Evolutionary conservation across 2,329 filamentous ascomycete species (phyloP), one percentile per base, ranked within the genome.

Genomic region (Curvularia hawaiiensis): DNA sequence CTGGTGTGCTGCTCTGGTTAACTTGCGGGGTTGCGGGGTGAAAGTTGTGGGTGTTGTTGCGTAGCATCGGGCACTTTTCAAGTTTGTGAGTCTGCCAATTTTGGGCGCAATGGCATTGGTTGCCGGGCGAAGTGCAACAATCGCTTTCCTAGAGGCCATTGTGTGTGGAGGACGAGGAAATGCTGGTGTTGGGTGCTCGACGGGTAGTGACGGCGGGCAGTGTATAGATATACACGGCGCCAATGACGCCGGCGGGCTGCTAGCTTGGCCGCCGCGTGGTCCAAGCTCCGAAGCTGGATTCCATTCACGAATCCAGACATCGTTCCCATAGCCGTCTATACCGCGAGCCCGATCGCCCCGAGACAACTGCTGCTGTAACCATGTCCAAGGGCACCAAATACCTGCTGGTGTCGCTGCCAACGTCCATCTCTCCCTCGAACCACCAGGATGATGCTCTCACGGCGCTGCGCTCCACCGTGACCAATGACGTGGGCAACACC

Each of bases 321-420:
- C 56, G 43, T 52, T 59, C 56, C 58, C 64, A 65, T 51, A 33
- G 55, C 59, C 56, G 56, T 49, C 58, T 48, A 63, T 62, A 61
- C 56, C 56, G 59, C 59, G 61, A 60, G 12, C 53, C 58, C 49
- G 51, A 52, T 46, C 53, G 44, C 59, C 57, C 60, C 51, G 31
- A 53, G 28, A 50, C 55, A 48, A 56, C 53, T 53, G 57, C 53
- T 54, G 57, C 63, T 60, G 62, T 61, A 65, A 68, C 58, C 65
- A 79, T 79, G 78, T 79, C 78, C 50, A 80, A 78, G 63, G 69
- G 69, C 61, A 71, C 76, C 66, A 92, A 87, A 73, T 98, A 96
- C 82, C 86, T 93, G 69, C 85, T 98, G 72, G 84, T 98, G 68
- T 98, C 95, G 61, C 85, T 99, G 61, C 95, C 95, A 58, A 88